Base-by-base conservation (phyloP, 208 protist genomes). In the Angomonas ambiguus region DNA sequence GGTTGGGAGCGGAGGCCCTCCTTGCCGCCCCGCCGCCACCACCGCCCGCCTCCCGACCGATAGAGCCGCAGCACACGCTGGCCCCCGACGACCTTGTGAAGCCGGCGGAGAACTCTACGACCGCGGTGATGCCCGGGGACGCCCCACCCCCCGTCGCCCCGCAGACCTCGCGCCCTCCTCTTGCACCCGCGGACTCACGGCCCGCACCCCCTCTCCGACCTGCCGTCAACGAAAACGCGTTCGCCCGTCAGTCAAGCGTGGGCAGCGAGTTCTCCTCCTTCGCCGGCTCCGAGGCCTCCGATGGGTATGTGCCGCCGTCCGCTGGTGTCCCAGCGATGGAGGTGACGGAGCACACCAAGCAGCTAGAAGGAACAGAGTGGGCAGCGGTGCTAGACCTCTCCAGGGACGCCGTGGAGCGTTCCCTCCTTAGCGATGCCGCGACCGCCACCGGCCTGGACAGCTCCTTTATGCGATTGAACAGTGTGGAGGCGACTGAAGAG, bases 361-460 rank as follows among this genome's bases (percentile, higher is more conserved):
- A 32, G 30, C 74, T 91, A 32, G 22, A 28, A 1, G 76, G 80
- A 6, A 25, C 27, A 16, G 51, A 45, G 62, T 91, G 84, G 84
- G 31, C 49, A 0, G 42, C 24, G 48, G 65, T 85, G n/a, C 64
- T 87, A 31, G 53, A 59, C 22, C 25, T 53, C 25, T 70, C 71
- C 42, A 60, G 59, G 22, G 78, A 82, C 16, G 68, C 41, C 11
- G 45, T 91, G 20, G 73, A 87, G 73, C 72, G 71, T 1, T 77
- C 78, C n/a, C n/a, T 91, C 24, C 20, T 71, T 11, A 72, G 68
- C 34, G 84, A 91, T 27, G 59, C 69, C 11, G 78, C 75, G 10
- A 55, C 51, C 24, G 84, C 84, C 20, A 53, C 62, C 33, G 70
- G 61, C 18, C 48, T 91, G 38, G 69, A 78, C 34, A 28, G 69